Percentiles rank a stretch among this genome's conserved stretches.
Conservation (phyloP, 2,329 filamentous ascomycete genomes). For the Trematosphaeria pertusa region DNA sequence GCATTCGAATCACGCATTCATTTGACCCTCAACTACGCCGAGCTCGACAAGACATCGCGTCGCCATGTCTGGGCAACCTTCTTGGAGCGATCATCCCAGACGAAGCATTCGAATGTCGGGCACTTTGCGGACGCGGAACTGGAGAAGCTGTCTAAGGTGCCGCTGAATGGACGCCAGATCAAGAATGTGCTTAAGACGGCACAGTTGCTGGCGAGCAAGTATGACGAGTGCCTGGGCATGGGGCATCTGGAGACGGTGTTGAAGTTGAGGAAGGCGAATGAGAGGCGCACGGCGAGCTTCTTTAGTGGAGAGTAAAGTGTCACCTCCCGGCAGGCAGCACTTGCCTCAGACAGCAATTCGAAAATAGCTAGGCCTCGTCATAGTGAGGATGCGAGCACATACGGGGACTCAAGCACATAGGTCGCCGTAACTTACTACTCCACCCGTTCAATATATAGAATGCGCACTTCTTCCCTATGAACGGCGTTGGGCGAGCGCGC, state of each 20-base stretch:
- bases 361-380: too few relatives aligned
- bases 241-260: conserved; percentile 18
- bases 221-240: conserved; percentile 10
- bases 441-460: too few relatives aligned
- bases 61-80: conserved; percentile 49
- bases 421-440: too few relatives aligned
- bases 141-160: conserved; percentile 33
- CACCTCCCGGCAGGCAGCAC: too few relatives aligned
- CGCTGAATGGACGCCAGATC: conserved; percentile 51
- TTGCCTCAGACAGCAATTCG: too few relatives aligned
- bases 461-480: too few relatives aligned
- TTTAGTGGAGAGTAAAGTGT: conserved; percentile 8
- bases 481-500: too few relatives aligned
- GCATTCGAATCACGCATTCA: conserved; percentile 58
- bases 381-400: too few relatives aligned
- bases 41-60: conserved; percentile 46
- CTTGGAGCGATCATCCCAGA: conserved; percentile 3
- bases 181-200: conserved; percentile 45
- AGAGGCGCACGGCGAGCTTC: conserved; percentile 8
- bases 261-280: conserved; percentile 12
- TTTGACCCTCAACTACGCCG: conserved; percentile 51
- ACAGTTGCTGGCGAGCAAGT: conserved; percentile 10
- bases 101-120: conserved; percentile 14
- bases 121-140: conserved; percentile 38
- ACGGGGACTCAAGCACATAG: too few relatives aligned